Evolutionary conservation across 2,329 filamentous ascomycete species (phyloP).

Genomic region (Fusarium marasasianum): DNA sequence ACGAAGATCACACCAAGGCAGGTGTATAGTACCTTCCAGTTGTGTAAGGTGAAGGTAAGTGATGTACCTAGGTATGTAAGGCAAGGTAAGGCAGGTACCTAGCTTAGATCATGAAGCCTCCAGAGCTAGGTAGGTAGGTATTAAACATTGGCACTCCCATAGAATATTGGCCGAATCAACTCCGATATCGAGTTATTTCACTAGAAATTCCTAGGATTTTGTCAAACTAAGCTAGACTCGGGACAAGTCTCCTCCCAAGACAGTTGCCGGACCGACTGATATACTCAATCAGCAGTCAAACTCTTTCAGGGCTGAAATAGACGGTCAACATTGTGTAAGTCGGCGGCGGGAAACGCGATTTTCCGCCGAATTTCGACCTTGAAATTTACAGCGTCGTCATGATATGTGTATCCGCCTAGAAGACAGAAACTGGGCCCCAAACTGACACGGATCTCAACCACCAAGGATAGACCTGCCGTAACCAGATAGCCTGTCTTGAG

Average conservation of each 20-base stretch:
- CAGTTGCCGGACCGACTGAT: not conserved
- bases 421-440: not conserved
- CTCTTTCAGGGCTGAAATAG: not conserved
- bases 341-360: slow-evolving; percentile 1
- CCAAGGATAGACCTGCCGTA: slow-evolving; percentile 29
- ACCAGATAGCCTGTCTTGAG: slow-evolving; percentile 26
- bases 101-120: not conserved
- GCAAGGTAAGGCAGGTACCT: not conserved
- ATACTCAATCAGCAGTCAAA: not conserved
- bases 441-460: slow-evolving; percentile 1
- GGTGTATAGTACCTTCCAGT: slow-evolving; percentile 1
- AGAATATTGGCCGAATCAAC: slow-evolving; percentile 1
- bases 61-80: not conserved
- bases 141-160: not conserved
- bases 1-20: not conserved
- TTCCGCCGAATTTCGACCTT: not conserved
- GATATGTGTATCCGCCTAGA: not conserved
- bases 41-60: slow-evolving; percentile 1
- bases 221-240: not conserved
- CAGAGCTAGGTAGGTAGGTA: not conserved
- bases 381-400: not conserved
- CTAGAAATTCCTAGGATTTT: not conserved
- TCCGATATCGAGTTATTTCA: not conserved
- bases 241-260: not conserved
- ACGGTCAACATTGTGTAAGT: not conserved